These are phyloP conservation scores for Nitzschia sp. DNA, from an alignment of 108 stramenopile species.

Conservation along the genomic window DNA sequence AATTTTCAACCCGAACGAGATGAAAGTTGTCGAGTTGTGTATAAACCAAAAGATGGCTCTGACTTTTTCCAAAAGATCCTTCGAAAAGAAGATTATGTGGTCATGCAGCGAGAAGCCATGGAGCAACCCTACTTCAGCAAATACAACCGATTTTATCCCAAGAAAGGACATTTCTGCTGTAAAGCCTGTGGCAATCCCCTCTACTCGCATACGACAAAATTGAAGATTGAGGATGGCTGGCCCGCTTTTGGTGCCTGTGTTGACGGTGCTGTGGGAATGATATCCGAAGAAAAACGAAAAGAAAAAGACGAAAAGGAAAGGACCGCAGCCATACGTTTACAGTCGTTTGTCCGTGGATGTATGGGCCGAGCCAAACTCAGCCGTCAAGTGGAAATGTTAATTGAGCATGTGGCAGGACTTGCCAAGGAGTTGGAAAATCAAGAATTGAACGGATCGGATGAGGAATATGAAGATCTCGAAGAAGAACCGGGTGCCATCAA, in stretches of 20 bases:
- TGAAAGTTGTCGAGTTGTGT: slow-evolving; percentile 29
- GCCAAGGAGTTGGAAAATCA: slow-evolving; percentile 1
- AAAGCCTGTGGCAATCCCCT: slow-evolving; percentile 34
- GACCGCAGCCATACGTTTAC: slow-evolving; percentile 17
- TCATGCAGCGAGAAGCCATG: slow-evolving; percentile 12
- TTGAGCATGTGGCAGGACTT: slow-evolving; percentile 1
- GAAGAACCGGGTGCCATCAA: too few relatives aligned
- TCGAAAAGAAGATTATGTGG: slow-evolving; percentile 18
- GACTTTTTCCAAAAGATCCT: slow-evolving; percentile 23
- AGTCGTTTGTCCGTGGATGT: slow-evolving; percentile 15
- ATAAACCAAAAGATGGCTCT: slow-evolving; percentile 26
- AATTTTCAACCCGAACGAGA: slow-evolving; percentile 33
- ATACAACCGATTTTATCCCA: slow-evolving; percentile 36
- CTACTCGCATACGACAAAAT: slow-evolving; percentile 28
- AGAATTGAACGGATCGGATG: not conserved
- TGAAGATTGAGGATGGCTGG: slow-evolving; percentile 27
- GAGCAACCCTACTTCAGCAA: slow-evolving; percentile 36
- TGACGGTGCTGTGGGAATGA: slow-evolving; percentile 24
- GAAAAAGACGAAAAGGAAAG: slow-evolving; percentile 18
- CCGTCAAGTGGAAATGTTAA: slow-evolving; percentile 13
- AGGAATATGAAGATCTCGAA: slow-evolving; percentile 8
- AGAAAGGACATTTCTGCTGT: slow-evolving; percentile 30
- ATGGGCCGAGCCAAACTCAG: slow-evolving; percentile 4
- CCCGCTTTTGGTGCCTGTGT: slow-evolving; percentile 37
- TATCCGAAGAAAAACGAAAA: slow-evolving; percentile 13